These are phyloP conservation scores for Colletotrichum sp. DNA, from an alignment of 2,329 filamentous ascomycete species.

Conservation along the genomic window DNA sequence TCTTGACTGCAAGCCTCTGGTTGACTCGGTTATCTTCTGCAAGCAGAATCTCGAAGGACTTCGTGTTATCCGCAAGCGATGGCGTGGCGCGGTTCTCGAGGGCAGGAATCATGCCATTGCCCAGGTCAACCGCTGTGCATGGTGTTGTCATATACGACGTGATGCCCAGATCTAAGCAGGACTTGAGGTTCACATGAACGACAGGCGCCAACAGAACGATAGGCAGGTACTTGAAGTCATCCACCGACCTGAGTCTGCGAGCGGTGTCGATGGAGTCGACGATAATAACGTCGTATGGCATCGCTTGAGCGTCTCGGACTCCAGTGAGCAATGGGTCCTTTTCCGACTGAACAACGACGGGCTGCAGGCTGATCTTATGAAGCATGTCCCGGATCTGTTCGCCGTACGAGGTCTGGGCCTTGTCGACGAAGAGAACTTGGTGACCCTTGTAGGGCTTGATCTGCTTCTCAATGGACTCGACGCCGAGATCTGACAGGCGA, in stretches of 20 bases:
- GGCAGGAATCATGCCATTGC: constrained; percentile 94
- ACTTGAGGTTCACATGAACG: constrained; percentile 91
- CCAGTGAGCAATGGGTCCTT: constrained; percentile 64
- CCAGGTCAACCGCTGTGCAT: constrained; percentile 90
- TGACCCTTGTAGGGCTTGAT: constrained; percentile 91
- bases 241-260: constrained; percentile 81
- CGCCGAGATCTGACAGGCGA: constrained; percentile 80
- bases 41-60: constrained; percentile 92
- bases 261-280: constrained; percentile 94
- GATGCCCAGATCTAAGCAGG: constrained; percentile 91
- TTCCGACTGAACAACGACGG: constrained; percentile 83
- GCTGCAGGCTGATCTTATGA: constrained; percentile 77
- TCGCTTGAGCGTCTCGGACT: constrained; percentile 58
- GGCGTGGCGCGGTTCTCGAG: constrained; percentile 92
- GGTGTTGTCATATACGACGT: constrained; percentile 99
- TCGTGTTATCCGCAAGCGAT: constrained; percentile 89
- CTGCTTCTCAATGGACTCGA: constrained; percentile 80
- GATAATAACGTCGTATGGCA: constrained; percentile 92
- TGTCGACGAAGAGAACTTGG: constrained; percentile 93
- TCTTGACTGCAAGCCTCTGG: constrained; percentile 94
- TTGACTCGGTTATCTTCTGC: constrained; percentile 99
- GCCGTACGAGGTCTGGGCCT: constrained; percentile 79
- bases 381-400: constrained; percentile 81
- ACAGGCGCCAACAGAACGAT: constrained; percentile 90
- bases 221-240: constrained; percentile 97